phyloP scores from a whole-genome alignment of 495 filamentous ascomycete species.

The Penicillium parvum region DNA sequence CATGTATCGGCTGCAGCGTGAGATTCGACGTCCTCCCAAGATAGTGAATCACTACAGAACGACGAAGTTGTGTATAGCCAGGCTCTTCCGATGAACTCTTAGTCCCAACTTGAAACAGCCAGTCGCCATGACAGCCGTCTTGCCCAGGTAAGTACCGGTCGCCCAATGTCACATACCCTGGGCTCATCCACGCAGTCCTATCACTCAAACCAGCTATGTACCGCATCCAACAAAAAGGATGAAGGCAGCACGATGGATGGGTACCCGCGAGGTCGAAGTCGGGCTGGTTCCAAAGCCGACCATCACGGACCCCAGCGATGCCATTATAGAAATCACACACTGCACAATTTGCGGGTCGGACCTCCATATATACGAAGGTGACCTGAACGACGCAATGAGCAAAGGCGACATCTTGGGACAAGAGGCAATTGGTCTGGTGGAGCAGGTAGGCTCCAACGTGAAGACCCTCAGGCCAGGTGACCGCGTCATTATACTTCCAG shows the following conservation, averaged over 20 bases:
- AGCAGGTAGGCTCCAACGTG: conserved; percentile 28
- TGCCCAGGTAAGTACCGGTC: background rate
- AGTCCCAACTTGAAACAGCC: no score
- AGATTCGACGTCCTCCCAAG: no score
- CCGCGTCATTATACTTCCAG: conserved; percentile 37
- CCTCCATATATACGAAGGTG: conserved; percentile 27
- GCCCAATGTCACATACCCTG: background rate
- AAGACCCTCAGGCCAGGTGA: conserved; percentile 28
- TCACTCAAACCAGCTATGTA: conserved; percentile 14
- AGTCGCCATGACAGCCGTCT: background rate
- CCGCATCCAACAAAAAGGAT: conserved; percentile 26
- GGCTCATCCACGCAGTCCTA: conserved; percentile 4
- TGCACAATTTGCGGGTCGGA: conserved; percentile 34
- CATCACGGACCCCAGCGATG: conserved; percentile 29
- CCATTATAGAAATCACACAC: conserved; percentile 33
- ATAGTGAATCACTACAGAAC: no score
- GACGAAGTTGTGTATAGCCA: no score
- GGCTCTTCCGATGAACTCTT: no score
- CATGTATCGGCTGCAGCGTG: no score
- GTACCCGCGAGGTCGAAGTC: conserved; percentile 20
- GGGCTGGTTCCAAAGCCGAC: conserved; percentile 25
- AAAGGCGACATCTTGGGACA: conserved; percentile 64
- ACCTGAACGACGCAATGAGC: conserved; percentile 26
- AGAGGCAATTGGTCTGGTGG: conserved; percentile 37
- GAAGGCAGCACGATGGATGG: conserved; percentile 29